These are phyloP conservation scores for Aspergillus proliferans DNA, from an alignment of 2,329 filamentous ascomycete species.

Conservation along the genomic window DNA sequence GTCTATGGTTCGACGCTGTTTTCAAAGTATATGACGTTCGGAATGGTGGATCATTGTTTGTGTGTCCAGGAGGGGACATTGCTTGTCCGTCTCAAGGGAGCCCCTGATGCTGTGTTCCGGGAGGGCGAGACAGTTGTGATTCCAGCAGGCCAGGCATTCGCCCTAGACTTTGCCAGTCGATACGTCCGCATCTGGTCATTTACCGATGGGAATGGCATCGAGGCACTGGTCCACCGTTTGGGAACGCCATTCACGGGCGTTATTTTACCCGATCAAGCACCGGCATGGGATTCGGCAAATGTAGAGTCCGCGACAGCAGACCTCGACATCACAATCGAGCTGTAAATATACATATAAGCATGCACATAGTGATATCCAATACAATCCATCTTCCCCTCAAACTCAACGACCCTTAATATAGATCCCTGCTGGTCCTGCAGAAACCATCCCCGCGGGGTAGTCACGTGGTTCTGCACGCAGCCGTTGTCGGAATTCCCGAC, in stretches of 20 bases:
- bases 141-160: slow-evolving; percentile 43
- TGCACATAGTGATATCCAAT: too few species aligned
- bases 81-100: slow-evolving; percentile 35
- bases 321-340: slow-evolving; percentile 13
- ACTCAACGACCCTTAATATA: not conserved
- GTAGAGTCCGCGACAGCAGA: slow-evolving; percentile 13
- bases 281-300: slow-evolving; percentile 16
- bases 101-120: slow-evolving; percentile 28
- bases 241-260: slow-evolving; percentile 30
- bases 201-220: slow-evolving; percentile 46
- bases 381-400: too few species aligned
- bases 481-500: slow-evolving; percentile 16
- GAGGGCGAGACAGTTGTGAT: slow-evolving; percentile 48
- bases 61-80: slow-evolving; percentile 44
- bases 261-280: slow-evolving; percentile 35
- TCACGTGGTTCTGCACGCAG: slow-evolving; percentile 10
- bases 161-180: slow-evolving; percentile 39
- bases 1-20: slow-evolving; percentile 34
- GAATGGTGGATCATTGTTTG: slow-evolving; percentile 48
- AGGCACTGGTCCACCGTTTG: slow-evolving; percentile 38
- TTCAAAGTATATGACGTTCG: slow-evolving; percentile 38
- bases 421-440: not conserved
- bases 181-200: slow-evolving; percentile 46
- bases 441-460: slow-evolving; percentile 1
- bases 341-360: not conserved